phyloP scores from a whole-genome alignment of 1,139 yeast species.

The Yamadazyma sp. region DNA sequence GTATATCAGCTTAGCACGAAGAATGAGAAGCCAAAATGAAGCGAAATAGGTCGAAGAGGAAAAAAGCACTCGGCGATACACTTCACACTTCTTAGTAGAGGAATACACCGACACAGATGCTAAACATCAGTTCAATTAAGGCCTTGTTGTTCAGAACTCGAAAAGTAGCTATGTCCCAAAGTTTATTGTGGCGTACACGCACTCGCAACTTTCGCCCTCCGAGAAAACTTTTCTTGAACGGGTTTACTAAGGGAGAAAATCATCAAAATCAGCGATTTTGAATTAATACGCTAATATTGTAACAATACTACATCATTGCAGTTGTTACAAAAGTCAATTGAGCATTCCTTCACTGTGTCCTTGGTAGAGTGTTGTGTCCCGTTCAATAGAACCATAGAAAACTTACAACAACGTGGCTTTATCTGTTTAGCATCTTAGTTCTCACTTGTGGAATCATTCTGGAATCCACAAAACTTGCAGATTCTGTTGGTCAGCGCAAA shows the following conservation, averaged over 20 bases:
- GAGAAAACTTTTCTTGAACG: not conserved
- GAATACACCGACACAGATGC: no score
- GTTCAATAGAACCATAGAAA: not conserved
- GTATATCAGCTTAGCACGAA: no score
- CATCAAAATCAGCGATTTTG: not conserved
- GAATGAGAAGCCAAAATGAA: no score
- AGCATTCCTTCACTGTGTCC: not conserved
- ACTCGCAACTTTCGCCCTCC: conserved; percentile 1
- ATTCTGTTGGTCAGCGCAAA: no score
- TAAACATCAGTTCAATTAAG: no score
- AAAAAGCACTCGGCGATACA: no score
- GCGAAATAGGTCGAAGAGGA: no score
- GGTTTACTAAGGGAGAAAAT: conserved; percentile 1
- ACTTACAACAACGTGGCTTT: not conserved
- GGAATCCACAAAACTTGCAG: not conserved
- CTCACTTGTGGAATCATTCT: not conserved
- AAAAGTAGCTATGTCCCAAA: not conserved
- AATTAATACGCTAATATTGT: not conserved
- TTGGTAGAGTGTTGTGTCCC: not conserved
- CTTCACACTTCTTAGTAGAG: no score
- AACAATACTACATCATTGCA: no score
- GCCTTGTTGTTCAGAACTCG: no score
- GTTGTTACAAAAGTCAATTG: conserved; percentile 1
- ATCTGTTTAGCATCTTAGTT: not conserved
- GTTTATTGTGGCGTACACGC: not conserved